Evolutionary conservation across 441 rosid genomes (phyloP).

Genomic region (Populus tomentosa): DNA sequence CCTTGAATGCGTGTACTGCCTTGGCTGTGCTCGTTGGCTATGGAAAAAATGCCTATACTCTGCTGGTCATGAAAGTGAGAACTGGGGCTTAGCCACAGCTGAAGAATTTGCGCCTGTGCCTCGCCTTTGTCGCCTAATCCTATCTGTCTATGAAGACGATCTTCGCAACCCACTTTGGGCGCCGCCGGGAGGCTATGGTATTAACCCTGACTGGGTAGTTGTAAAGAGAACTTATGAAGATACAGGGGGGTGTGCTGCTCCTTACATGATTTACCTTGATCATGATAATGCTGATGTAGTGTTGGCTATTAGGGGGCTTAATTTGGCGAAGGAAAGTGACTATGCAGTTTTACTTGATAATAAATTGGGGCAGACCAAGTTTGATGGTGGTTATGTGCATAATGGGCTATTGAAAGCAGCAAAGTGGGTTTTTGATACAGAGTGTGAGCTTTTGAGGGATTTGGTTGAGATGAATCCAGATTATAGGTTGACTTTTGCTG

Average conservation of each 20-base stretch:
- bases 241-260: slow-evolving; percentile 60
- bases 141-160: slow-evolving; percentile 70
- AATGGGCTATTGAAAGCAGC: slow-evolving; percentile 83
- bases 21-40: slow-evolving; percentile 76
- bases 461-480: slow-evolving; percentile 53
- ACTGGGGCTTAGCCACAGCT: slow-evolving; percentile 71
- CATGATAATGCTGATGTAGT: slow-evolving; percentile 55
- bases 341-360: slow-evolving; percentile 81
- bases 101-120: slow-evolving; percentile 80
- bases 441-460: slow-evolving; percentile 45
- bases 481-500: slow-evolving; percentile 69
- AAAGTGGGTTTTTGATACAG: slow-evolving; percentile 67
- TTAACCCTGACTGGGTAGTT: slow-evolving; percentile 61
- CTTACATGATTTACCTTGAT: slow-evolving; percentile 78
- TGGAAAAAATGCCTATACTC: slow-evolving; percentile 78
- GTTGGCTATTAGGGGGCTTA: slow-evolving; percentile 65
- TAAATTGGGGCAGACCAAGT: slow-evolving; percentile 75
- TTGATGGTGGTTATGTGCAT: slow-evolving; percentile 87
- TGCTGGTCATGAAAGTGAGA: slow-evolving; percentile 81
- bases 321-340: slow-evolving; percentile 74
- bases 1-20: slow-evolving; percentile 77
- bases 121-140: slow-evolving; percentile 60
- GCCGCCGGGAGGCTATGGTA: slow-evolving; percentile 76
- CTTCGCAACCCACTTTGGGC: slow-evolving; percentile 71
- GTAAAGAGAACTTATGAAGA: slow-evolving; percentile 53